Conservation (phyloP, 2,329 filamentous ascomycete genomes). For the Colletotrichum tamarilloi region DNA sequence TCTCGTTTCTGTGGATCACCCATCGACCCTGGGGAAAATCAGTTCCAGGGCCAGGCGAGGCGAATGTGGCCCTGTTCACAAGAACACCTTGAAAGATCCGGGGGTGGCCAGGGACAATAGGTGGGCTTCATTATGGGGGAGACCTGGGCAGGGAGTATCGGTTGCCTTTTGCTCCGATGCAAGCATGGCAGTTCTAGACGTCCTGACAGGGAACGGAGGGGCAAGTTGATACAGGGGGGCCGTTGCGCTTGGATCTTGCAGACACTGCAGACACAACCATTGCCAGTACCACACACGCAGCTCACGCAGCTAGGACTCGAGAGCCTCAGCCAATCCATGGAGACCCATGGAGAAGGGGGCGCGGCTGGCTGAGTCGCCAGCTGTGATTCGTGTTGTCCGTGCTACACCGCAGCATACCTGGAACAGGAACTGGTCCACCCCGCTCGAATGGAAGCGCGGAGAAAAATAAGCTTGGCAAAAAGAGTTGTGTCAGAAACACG, state of each 20-base stretch:
- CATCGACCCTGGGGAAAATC: neutral
- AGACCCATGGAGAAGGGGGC: constrained; percentile 12
- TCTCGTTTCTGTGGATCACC: constrained; percentile 9
- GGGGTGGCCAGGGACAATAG: constrained; percentile 4
- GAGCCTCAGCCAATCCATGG: neutral
- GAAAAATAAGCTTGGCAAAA: constrained; percentile 24
- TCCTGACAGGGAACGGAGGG: neutral
- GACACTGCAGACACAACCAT: neutral
- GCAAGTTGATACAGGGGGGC: constrained; percentile 4
- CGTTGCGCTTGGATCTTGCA: constrained; percentile 10
- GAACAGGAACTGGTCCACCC: constrained; percentile 5
- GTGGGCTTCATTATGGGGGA: neutral
- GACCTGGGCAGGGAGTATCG: constrained; percentile 12
- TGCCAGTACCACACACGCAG: neutral
- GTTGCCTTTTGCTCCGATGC: constrained; percentile 19
- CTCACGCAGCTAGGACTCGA: constrained; percentile 2
- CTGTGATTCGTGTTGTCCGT: constrained; percentile 17
- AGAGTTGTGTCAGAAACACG: constrained; percentile 7
- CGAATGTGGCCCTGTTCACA: neutral
- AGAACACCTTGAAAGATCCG: neutral
- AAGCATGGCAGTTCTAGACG: constrained; percentile 7
- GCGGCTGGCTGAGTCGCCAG: neutral
- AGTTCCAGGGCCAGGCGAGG: neutral
- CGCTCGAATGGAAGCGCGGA: neutral
- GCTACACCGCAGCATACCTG: constrained; percentile 21